Base-by-base conservation (phyloP, 1,284 basidiomycete genomes). In the Cryptococcus sp. region DNA sequence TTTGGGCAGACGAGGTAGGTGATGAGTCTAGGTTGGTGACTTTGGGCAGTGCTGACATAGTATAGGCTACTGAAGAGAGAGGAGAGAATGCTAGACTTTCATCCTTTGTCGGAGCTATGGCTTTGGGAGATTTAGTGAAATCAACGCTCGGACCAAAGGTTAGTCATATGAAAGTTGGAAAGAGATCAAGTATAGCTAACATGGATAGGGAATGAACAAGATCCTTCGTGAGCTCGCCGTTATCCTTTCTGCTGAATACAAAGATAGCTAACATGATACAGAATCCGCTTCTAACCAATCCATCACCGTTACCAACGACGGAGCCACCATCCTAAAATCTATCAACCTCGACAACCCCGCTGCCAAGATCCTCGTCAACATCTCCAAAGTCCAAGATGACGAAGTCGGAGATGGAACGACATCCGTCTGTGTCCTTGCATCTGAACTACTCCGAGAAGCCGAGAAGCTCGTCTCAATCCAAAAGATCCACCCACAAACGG, bases 311-410 rank as follows among this genome's bases (percentile, higher is more conserved):
- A 98, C 96, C 14, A 99, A 98, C 78, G 96, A 98, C 76, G 96
- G 96, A 14, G 96, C 96, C 3, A 98, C 96, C 46, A 98, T 98
- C 69, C 84, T 99, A 62, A 97, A 96, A 76, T 87, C 90, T 53
- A 98, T 99, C 68, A 89, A 93, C 66, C 86, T 99, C 62, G 96
- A 98, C 79, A 98, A 99, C 73, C 90, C 96, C 3, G 95, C 96
- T 0, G 96, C 96, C 52, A 98, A 98, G 81, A 98, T 99, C 73
- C 84, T 98, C 52, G 96, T 98, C 71, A 98, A 98, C 79, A 98
- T 99, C 75, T 95, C 91, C n/a, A 98, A 99, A 76, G 94, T 98
- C 14, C 96, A 98, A 79, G 96, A 99, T 71, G 96, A 99, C 74
- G 96, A 99, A 79, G 87, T 99, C 47, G 96, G 96, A 14, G 96